Percentiles rank a stretch among this genome's conserved stretches.
Conservation (phyloP, 2,329 filamentous ascomycete genomes). For the Exophiala mesophila region DNA sequence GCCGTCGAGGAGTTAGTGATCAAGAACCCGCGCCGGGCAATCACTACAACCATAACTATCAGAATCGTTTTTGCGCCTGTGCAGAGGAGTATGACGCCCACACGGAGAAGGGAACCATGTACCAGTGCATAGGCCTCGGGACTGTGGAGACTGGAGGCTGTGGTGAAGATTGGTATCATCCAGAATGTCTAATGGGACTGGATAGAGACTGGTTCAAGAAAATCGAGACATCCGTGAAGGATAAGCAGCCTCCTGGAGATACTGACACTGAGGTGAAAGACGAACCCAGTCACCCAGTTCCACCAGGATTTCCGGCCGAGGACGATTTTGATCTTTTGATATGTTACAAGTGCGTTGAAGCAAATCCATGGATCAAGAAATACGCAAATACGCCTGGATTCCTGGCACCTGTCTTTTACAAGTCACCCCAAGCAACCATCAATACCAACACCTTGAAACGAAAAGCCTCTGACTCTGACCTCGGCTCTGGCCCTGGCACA, state of each 20-base stretch:
- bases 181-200: constrained; percentile 81
- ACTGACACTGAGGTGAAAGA: constrained; percentile 10
- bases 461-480: constrained; percentile 36
- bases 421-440: constrained; percentile 9
- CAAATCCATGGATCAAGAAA: constrained; percentile 83
- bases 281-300: constrained; percentile 55
- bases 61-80: constrained; percentile 88
- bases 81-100: constrained; percentile 81
- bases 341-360: constrained; percentile 88
- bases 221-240: constrained; percentile 36
- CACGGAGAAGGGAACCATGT: constrained; percentile 94
- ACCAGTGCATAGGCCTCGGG: constrained; percentile 85
- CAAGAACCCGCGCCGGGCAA: constrained; percentile 70
- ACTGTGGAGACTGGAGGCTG: constrained; percentile 77
- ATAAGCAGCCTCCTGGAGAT: constrained; percentile 23
- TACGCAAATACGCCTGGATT: constrained; percentile 81
- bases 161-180: constrained; percentile 97
- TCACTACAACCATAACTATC: constrained; percentile 93
- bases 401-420: constrained; percentile 61
- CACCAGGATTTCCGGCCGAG: constrained; percentile 80
- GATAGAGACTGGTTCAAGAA: constrained; percentile 65
- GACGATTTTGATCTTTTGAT: constrained; percentile 86
- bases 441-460: constrained; percentile 34
- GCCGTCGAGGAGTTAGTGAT: constrained; percentile 72
- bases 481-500: constrained; percentile 19